Evolutionary conservation across 305 asterid species (phyloP).

Genomic region (Fraxinus sp.): DNA sequence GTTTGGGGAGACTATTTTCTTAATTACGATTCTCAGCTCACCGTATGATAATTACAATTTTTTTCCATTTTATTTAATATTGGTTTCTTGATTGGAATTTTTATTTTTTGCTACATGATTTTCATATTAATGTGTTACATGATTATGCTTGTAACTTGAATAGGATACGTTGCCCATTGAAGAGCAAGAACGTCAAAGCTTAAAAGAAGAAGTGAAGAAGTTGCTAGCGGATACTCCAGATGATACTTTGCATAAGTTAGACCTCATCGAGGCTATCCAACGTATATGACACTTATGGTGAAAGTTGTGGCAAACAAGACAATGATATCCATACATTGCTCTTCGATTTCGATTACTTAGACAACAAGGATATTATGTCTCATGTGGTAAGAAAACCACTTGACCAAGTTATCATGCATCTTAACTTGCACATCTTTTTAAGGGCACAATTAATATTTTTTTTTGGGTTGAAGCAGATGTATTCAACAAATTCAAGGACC

Average conservation of each 20-base stretch:
- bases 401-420: not conserved
- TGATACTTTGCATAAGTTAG: constrained; percentile 4
- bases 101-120: not conserved
- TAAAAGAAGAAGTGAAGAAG: constrained; percentile 20
- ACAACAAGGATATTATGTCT: constrained; percentile 35
- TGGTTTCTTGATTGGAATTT: not conserved
- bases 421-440: not conserved
- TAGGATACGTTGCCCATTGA: not conserved
- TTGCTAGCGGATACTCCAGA: not conserved
- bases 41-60: not conserved
- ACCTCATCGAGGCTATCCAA: constrained; percentile 7
- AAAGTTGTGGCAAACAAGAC: not conserved
- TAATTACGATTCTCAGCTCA: not conserved
- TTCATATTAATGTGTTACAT: not conserved
- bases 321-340: constrained; percentile 28
- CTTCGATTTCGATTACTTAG: constrained; percentile 43
- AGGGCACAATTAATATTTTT: not conserved
- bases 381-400: constrained; percentile 21
- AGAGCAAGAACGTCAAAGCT: not conserved
- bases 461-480: constrained; percentile 23
- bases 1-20: not conserved
- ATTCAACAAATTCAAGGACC: constrained; percentile 30
- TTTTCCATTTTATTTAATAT: not conserved
- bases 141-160: not conserved
- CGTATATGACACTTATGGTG: not conserved